Base-by-base conservation (phyloP, 2,329 filamentous ascomycete species). In the Dactylonectria macrodidyma region DNA sequence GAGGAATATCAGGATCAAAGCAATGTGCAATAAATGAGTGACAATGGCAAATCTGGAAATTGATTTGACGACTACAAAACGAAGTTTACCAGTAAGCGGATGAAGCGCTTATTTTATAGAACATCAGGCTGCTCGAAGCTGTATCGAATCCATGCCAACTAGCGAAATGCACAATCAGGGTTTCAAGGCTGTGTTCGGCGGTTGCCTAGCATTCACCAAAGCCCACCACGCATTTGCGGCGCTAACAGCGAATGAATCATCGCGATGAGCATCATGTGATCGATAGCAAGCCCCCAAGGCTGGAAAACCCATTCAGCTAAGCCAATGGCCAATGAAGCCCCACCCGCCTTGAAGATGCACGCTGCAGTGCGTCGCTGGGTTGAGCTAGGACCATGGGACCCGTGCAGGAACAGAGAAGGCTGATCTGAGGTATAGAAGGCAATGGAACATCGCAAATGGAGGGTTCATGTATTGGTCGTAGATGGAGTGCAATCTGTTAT, bases 121-220 rank as follows among this genome's bases (percentile, higher is more conserved):
- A 16, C 30, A 24, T 14, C 34, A 22, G 8, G 14, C 36, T 8
- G 9, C 14, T 34, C 34, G n/a, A 54, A 46, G 58, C 22, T 34
- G 36, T 61, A 26, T 16, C 16, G 16, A 54, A 2, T 10, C 19
- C 11, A 24, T 16, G 26, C 36, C 34, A 12, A 41, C 48, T n/a
- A 26, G 47, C 48, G 3, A 41, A 16, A 33, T 48, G 41, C 22
- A 58, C 26, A 14, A 34, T 36, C 26, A 19, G 34, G 24, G n/a
- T 24, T n/a, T 34, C 46, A 19, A 61, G 48, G 59, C 48, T 61
- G n/a, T 52, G 19, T 36, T 52, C 9, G 22, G 22, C 22, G 59
- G 47, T 44, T 61, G 59, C 59, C 59, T 61, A 61, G 59, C 12
- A 52, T 46, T 30, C 59, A 33, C 34, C 26, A 51, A 41, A 33